Evolutionary conservation across 78 protist genomes (phyloP).

Genomic region (Anaeramoeba flamelloides): DNA sequence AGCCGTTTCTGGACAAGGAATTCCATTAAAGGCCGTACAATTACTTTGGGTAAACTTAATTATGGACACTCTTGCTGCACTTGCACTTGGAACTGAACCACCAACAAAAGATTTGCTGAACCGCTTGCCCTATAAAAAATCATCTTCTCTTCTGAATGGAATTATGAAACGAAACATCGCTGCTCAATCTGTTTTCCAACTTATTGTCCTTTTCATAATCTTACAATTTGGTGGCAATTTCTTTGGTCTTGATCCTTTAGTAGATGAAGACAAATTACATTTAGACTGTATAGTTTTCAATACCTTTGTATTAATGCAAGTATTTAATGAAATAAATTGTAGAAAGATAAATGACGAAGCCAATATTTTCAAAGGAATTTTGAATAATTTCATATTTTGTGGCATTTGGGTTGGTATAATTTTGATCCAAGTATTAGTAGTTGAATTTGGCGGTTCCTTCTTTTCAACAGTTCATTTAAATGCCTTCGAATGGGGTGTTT

Average conservation of each 20-base stretch:
- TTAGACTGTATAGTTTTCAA: conserved; percentile 63
- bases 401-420: neutral
- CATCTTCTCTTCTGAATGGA: conserved; percentile 16
- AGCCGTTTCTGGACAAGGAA: conserved; percentile 27
- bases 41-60: conserved; percentile 80
- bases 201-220: conserved; percentile 11
- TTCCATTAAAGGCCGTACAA: conserved; percentile 43
- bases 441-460: conserved; percentile 1
- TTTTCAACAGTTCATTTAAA: neutral
- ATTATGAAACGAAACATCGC: conserved; percentile 61
- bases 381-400: neutral
- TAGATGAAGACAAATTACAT: neutral
- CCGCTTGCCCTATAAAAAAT: conserved; percentile 23
- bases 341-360: conserved; percentile 17
- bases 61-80: conserved; percentile 97
- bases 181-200: conserved; percentile 42
- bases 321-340: conserved; percentile 79
- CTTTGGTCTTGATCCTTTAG: neutral
- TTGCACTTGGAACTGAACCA: conserved; percentile 92
- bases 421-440: neutral
- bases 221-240: neutral
- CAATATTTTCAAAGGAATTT: conserved; percentile 16
- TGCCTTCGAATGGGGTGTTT: neutral
- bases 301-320: conserved; percentile 69
- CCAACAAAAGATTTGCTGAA: conserved; percentile 34